Evolutionary conservation across 116 monocot genomes (phyloP).

Genomic region (Phalaenopsis hybrid): DNA sequence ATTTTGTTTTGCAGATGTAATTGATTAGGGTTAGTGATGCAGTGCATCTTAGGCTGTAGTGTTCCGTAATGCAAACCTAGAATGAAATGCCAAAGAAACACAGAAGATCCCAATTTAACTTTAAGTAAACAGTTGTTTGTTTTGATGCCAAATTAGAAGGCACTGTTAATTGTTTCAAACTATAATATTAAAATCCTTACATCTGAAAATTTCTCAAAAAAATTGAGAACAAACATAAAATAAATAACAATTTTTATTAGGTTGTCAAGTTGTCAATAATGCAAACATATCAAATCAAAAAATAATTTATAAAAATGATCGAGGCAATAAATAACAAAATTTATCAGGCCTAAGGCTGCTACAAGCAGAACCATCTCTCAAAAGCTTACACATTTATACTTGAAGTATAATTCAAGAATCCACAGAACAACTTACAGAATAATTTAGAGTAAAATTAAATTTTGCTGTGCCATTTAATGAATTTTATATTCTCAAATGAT

Average conservation of each 20-base stretch:
- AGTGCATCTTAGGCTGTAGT: not conserved
- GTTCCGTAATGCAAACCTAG: not conserved
- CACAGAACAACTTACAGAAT: not conserved
- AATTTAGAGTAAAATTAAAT: not conserved
- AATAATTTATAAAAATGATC: too few relatives aligned
- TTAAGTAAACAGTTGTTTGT: not conserved
- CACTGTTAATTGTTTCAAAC: too few relatives aligned
- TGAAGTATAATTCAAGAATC: not conserved
- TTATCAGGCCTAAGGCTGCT: not conserved
- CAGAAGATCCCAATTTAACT: not conserved
- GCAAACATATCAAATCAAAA: not conserved
- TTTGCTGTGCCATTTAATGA: not conserved
- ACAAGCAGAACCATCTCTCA: not conserved
- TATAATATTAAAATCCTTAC: not conserved
- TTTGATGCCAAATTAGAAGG: not conserved
- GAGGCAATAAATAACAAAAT: too few relatives aligned
- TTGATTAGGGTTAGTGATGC: not conserved
- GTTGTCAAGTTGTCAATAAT: not conserved
- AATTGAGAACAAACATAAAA: not conserved
- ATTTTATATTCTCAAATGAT: not conserved
- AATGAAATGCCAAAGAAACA: not conserved
- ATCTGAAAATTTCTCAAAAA: not conserved
- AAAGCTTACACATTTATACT: not conserved
- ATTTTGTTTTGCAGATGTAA: not conserved
- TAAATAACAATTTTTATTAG: not conserved